phyloP scores from a whole-genome alignment of 2,329 filamentous ascomycete genomes.

The Curvularia sp. region DNA sequence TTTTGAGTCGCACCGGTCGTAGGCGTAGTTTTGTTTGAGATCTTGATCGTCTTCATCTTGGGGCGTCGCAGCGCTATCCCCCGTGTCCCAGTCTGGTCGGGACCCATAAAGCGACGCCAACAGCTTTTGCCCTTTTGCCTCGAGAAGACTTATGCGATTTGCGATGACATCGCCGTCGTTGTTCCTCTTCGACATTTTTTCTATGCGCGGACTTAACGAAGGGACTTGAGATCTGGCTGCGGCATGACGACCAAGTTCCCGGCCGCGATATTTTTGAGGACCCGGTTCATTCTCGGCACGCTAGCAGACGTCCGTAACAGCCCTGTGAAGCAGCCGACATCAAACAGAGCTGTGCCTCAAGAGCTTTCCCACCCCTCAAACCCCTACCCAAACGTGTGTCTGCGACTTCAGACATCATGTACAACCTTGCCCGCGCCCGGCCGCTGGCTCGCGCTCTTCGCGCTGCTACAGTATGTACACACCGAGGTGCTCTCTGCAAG shows the following conservation, averaged over 20 bases:
- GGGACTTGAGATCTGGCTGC: slow-evolving; percentile 18
- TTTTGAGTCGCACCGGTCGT: slow-evolving; percentile 57
- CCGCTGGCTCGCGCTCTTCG: slow-evolving; percentile 81
- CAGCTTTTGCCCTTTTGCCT: slow-evolving; percentile 61
- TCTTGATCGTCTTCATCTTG: slow-evolving; percentile 59
- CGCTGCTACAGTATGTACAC: slow-evolving; percentile 71
- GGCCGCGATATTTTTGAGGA: slow-evolving; percentile 39
- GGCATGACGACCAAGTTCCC: slow-evolving; percentile 23
- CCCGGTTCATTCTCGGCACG: slow-evolving; percentile 41
- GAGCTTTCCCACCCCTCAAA: slow-evolving; percentile 32
- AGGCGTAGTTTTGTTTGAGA: slow-evolving; percentile 61
- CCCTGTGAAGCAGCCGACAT: slow-evolving; percentile 33
- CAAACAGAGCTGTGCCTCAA: slow-evolving; percentile 26
- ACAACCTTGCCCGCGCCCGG: slow-evolving; percentile 79
- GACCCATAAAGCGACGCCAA: slow-evolving; percentile 64
- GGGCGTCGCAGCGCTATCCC: slow-evolving; percentile 47
- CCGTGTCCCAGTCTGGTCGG: slow-evolving; percentile 46
- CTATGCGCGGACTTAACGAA: slow-evolving; percentile 15
- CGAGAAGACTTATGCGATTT: slow-evolving; percentile 61
- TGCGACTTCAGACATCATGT: slow-evolving; percentile 68
- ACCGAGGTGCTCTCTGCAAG: slow-evolving; percentile 16
- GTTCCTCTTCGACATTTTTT: slow-evolving; percentile 43
- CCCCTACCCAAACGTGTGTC: slow-evolving; percentile 34
- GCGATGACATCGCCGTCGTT: slow-evolving; percentile 62
- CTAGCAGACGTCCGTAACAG: slow-evolving; percentile 44